Base-by-base conservation (phyloP, 2,329 filamentous ascomycete genomes). In the Aschersonia sp. region DNA sequence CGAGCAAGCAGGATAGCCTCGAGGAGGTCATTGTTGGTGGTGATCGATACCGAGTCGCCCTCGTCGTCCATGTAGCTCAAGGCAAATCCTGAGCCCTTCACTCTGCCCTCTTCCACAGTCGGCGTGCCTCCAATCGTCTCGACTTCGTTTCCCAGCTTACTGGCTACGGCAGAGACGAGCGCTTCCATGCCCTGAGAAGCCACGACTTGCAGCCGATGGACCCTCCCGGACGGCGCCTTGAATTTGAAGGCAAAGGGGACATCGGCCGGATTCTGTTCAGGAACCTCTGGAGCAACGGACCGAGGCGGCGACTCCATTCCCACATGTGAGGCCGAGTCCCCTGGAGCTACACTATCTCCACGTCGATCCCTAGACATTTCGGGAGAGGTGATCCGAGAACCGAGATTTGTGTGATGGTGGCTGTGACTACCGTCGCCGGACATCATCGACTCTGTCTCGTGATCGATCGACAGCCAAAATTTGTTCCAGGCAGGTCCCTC, bases 401-500 rank as follows among this genome's bases (percentile, higher is more conserved):
- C 78, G 44, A 81, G 71, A 49, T 83, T 80, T 46, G 79, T 58
- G 71, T 79, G 62, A 57, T 71, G 72, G 56, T 80, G 73, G 56
- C 86, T 83, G 58, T 83, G 82, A 59, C 84, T 86, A 45, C 84
- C 86, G 49, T 94, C 87, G 50, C 89, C 92, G 50, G 92, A 98
- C 65, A 97, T 81, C 75, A 95, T 84, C 2, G 92, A 98, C 66
- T 97, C 92, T 11, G 89, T 90, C 63, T 95, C 90, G 57, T 94
- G 81, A 64, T 97, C 79, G 57, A 98, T 81, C 1, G 92, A 97
- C 55, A 97, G 74, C 92, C 92, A 98, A 70, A 98, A 98, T 67
- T 97, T 98, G 72, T 95, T 97, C 92, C 92, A 98, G 6, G 92
- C 92, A 5, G 92, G 92, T 0, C 92, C 92, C 67, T 98, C 92